Percentiles rank a stretch among this genome's conserved stretches.
Evolutionary conservation across 2,329 filamentous ascomycete genomes (phyloP).

Genomic region (Thermoascus crustaceus): DNA sequence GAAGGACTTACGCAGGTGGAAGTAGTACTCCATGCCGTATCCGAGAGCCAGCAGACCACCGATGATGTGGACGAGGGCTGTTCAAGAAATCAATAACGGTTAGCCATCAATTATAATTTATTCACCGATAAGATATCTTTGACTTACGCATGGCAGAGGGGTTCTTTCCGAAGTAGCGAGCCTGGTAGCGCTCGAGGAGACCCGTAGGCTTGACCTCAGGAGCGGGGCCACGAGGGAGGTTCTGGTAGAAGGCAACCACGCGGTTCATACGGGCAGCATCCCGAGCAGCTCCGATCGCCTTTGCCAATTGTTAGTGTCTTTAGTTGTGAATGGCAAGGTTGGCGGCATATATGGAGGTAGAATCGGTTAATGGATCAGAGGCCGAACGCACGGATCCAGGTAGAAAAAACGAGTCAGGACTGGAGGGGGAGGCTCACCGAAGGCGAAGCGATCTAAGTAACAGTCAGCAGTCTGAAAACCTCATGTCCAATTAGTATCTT

Average conservation of each 20-base stretch:
- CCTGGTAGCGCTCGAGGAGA: constrained; percentile 78
- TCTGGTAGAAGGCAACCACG: constrained; percentile 98
- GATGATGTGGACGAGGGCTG: constrained; percentile 84
- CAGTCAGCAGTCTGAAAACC: constrained; percentile 31
- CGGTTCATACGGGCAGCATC: constrained; percentile 97
- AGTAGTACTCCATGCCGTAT: constrained; percentile 99
- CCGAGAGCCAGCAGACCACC: constrained; percentile 69
- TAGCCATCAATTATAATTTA: background rate
- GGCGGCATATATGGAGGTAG: too few species aligned
- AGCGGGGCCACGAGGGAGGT: constrained; percentile 85
- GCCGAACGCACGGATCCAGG: background rate
- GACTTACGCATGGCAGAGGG: constrained; percentile 78
- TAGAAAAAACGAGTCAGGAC: background rate
- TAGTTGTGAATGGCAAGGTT: constrained; percentile 1
- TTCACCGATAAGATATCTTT: constrained; percentile 1
- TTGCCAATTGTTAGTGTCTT: constrained; percentile 30
- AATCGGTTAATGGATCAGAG: background rate
- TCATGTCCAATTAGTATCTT: constrained; percentile 9
- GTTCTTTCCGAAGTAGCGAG: constrained; percentile 89
- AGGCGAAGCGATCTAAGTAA: constrained; percentile 29
- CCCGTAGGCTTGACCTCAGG: constrained; percentile 76
- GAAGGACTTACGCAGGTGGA: constrained; percentile 81
- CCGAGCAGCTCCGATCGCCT: constrained; percentile 91
- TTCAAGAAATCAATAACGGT: constrained; percentile 11
- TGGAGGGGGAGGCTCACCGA: constrained; percentile 25